phyloP scores from a whole-genome alignment of 768 basidiomycete species.

The Daedaleopsis nitida region DNA sequence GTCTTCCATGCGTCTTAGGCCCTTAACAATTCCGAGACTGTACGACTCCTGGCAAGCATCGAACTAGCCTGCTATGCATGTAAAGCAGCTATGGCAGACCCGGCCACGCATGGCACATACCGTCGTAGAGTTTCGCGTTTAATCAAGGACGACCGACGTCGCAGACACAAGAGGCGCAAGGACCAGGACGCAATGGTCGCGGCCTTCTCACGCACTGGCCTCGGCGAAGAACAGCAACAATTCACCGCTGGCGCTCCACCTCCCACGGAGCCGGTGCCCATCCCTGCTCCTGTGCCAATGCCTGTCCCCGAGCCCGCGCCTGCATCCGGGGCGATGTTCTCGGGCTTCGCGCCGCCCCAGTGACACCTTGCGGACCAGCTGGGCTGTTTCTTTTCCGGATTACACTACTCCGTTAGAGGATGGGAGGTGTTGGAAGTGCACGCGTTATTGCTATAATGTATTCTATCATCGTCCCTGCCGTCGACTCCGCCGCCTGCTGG shows the following conservation, averaged over 20 bases:
- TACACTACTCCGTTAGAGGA: constrained; percentile 3
- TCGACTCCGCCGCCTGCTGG: constrained; percentile 3
- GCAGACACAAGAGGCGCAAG: constrained; percentile 78
- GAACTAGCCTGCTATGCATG: constrained; percentile 83
- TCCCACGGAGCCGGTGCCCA: constrained; percentile 15
- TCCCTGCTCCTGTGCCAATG: constrained; percentile 16
- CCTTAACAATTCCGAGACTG: constrained; percentile 79
- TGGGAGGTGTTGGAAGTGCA: constrained; percentile 4
- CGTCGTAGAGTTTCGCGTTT: constrained; percentile 75
- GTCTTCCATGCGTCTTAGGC: constrained; percentile 48
- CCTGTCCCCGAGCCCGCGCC: constrained; percentile 15
- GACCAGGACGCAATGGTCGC: constrained; percentile 84
- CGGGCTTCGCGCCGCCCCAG: constrained; percentile 11
- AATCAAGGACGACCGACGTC: constrained; percentile 85
- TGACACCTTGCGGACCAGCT: neutral
- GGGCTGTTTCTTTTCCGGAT: neutral
- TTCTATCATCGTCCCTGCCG: constrained; percentile 15
- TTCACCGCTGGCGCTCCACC: constrained; percentile 7
- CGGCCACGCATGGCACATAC: constrained; percentile 61
- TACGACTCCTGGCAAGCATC: constrained; percentile 79
- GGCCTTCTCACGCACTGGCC: constrained; percentile 63
- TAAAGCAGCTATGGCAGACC: constrained; percentile 67
- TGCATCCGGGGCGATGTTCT: constrained; percentile 2
- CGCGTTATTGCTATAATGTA: constrained; percentile 24
- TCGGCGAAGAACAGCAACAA: constrained; percentile 27